Evolutionary conservation across 208 protist genomes (phyloP).

Genomic region (Crithidia fasciculata): DNA sequence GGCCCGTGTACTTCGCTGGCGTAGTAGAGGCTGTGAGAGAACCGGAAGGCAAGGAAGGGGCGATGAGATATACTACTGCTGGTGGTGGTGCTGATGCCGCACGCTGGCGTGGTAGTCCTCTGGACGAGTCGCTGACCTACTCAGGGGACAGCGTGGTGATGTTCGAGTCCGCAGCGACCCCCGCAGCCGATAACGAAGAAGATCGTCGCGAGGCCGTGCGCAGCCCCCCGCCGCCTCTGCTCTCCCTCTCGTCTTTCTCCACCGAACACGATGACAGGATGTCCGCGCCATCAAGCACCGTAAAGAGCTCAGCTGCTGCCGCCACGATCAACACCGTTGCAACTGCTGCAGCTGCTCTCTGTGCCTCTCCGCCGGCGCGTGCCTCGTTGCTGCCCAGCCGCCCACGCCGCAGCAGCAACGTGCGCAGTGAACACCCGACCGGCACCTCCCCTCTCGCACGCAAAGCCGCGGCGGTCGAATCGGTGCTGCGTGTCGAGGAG

Average conservation of each 20-base stretch:
- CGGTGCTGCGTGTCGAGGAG: not conserved
- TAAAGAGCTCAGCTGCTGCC: not conserved
- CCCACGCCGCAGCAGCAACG: constrained; percentile 2
- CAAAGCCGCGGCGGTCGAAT: not conserved
- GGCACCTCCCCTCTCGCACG: too few species aligned
- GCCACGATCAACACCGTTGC: not conserved
- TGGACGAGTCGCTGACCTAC: not conserved
- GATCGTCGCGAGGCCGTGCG: not conserved
- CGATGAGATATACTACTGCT: too few species aligned
- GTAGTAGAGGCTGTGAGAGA: too few species aligned
- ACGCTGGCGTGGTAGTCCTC: too few species aligned
- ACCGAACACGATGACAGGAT: not conserved
- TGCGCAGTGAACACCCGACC: not conserved
- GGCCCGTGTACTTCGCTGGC: too few species aligned
- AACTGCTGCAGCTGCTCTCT: not conserved
- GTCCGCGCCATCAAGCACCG: too few species aligned
- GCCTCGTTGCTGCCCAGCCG: not conserved
- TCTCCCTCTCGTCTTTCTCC: not conserved
- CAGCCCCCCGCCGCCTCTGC: not conserved
- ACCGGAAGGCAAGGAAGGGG: too few species aligned
- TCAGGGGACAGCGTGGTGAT: not conserved
- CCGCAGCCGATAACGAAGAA: too few species aligned
- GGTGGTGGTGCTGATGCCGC: too few species aligned
- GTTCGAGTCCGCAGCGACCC: not conserved
- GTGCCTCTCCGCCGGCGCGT: not conserved